Evolutionary conservation across 345 rosid genomes (phyloP).

Genomic region (Anastatica hierochuntica): DNA sequence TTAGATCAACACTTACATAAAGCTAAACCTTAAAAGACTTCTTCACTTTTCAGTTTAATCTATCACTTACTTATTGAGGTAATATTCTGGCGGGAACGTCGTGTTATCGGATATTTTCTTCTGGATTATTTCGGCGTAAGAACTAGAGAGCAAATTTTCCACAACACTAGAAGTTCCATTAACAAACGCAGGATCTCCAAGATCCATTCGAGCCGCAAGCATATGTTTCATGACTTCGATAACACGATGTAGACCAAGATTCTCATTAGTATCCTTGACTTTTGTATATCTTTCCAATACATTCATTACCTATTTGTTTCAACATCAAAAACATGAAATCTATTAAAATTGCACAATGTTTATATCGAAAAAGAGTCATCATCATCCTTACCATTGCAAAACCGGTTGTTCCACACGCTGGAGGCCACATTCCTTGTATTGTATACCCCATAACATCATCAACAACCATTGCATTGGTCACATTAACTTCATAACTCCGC

Average conservation of each 20-base stretch:
- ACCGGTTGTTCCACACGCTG: conserved; percentile 77
- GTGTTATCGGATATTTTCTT: conserved; percentile 48
- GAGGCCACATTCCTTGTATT: conserved; percentile 72
- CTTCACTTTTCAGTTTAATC: neutral
- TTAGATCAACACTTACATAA: neutral
- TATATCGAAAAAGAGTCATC: neutral
- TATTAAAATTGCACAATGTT: conserved; percentile 11
- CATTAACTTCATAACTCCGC: conserved; percentile 48
- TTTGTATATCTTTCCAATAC: conserved; percentile 50
- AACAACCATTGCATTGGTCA: conserved; percentile 44
- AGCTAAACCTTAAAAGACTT: neutral
- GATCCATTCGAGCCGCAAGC: conserved; percentile 70
- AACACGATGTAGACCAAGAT: conserved; percentile 50
- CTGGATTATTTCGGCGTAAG: conserved; percentile 44
- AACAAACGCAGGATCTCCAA: conserved; percentile 68
- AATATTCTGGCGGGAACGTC: conserved; percentile 70
- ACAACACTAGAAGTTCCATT: conserved; percentile 19
- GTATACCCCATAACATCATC: conserved; percentile 46
- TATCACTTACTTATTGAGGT: conserved; percentile 41
- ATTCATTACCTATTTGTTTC: conserved; percentile 44
- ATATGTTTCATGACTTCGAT: conserved; percentile 85
- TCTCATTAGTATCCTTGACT: conserved; percentile 36
- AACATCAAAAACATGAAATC: conserved; percentile 1
- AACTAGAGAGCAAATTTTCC: conserved; percentile 52
- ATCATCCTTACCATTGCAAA: conserved; percentile 46